These are phyloP conservation scores for Candida fluviatilis DNA, from an alignment of 805 yeast species.

Conservation along the genomic window DNA sequence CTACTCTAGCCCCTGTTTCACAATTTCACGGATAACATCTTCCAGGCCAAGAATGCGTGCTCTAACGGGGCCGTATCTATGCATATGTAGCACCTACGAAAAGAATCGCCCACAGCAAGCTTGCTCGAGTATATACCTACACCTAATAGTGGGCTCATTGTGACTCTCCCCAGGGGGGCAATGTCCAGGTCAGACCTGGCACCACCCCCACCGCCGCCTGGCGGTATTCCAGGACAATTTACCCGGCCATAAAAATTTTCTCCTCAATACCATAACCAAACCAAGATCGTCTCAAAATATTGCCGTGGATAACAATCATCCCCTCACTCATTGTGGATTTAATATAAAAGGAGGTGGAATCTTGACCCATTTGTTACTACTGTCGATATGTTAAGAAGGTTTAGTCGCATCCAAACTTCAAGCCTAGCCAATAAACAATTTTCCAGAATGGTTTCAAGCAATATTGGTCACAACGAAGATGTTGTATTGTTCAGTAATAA, in stretches of 20 bases:
- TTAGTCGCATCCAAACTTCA: background rate
- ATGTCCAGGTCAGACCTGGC: too few species aligned
- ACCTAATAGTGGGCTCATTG: too few species aligned
- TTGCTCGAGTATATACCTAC: too few species aligned
- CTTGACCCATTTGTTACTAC: background rate
- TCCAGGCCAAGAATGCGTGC: too few species aligned
- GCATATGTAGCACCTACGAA: too few species aligned
- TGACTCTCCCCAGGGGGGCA: too few species aligned
- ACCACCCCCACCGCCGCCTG: too few species aligned
- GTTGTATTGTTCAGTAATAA: slow-evolving; percentile 63
- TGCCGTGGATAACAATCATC: slow-evolving; percentile 1
- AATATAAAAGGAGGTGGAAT: background rate
- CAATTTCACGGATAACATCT: too few species aligned
- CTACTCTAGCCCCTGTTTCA: too few species aligned
- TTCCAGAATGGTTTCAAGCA: background rate
- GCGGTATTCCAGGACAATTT: background rate
- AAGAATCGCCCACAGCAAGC: too few species aligned
- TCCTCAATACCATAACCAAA: background rate
- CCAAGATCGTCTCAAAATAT: background rate
- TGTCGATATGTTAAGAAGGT: background rate
- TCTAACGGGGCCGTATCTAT: too few species aligned
- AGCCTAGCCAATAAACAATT: background rate
- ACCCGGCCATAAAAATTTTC: slow-evolving; percentile 2
- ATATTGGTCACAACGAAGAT: slow-evolving; percentile 15
- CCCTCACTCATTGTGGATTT: background rate